Evolutionary conservation across 805 yeast species (phyloP), one percentile per base, ranked within the genome.

Genomic region (Hemisphaericaspora nanyangensis): DNA sequence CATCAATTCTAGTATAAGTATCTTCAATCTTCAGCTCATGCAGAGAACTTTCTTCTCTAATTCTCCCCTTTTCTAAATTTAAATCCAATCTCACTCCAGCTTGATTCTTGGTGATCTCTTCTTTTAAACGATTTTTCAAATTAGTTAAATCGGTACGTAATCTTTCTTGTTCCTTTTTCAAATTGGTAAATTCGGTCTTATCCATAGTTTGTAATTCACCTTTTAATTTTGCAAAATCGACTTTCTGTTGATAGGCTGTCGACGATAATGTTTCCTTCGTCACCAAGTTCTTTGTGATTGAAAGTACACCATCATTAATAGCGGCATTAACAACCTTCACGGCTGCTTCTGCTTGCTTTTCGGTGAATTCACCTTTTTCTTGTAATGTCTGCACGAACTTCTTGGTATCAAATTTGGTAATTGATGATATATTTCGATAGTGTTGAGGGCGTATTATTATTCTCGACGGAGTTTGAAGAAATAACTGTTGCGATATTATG

Each of bases 21-120:
- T 93, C 99, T 59, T 88, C 93, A 43, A 93, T 87, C 58, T 89
- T 88, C 58, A 88, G 76, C 60, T 91, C 97, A 60, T 91, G 96
- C 45, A 82, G 83, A 2, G 96, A 85, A 39, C 88, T 80, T 51
- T 91, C 99, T 59, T 93, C 98, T 51, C 96, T 79, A 37, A 91
- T 88, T 47, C 99, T 73, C 25, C 98, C 98, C 63, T 91, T 93
- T 57, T 93, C 99, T 48, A 93, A 69, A 51, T 89, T 90, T 51
- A 93, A 70, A 61, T 93, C 99, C 44, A 93, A 71, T 47, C 95
- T 74, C 31, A 93, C 96, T 37, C 90, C 85, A 8, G 96, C 95
- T 55, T 85, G 82, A 34, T 88, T 81, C 60, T 86, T 89, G 32
- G 93, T 85, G 38, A 93, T 87, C 49, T 93, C 96, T 58, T 93